A percentile compares a stretch with the other conserved stretches of the same genome.
These are phyloP conservation scores for Anaeromyces robustus DNA, from an alignment of 192 early-diverging fungal species.

Conservation along the genomic window DNA sequence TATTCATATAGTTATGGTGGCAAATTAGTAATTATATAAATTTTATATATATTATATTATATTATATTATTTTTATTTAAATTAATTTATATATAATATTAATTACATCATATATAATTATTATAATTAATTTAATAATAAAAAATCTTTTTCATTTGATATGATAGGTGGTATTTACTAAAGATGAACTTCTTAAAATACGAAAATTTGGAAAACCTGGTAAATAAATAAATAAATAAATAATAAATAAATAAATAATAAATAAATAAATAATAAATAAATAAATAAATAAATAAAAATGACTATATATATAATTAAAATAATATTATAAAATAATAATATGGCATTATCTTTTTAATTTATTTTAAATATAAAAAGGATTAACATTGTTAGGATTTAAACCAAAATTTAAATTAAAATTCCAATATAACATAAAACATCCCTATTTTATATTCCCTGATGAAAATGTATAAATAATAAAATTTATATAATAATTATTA, in stretches of 20 bases:
- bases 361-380: conserved; percentile 16
- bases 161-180: conserved; percentile 45
- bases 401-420: conserved; percentile 16
- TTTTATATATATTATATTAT: background rate
- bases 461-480: conserved; percentile 28
- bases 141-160: background rate
- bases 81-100: no score
- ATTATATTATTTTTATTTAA: background rate
- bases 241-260: no score
- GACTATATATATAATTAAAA: no score
- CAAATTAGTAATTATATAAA: conserved; percentile 27
- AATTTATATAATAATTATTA: no score
- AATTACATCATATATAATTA: background rate
- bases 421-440: conserved; percentile 46
- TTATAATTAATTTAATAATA: background rate
- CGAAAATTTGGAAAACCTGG: conserved; percentile 44
- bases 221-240: conserved; percentile 6
- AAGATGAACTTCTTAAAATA: conserved; percentile 46
- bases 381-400: conserved; percentile 61
- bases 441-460: conserved; percentile 60
- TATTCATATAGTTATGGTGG: conserved; percentile 55
- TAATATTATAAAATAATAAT: no score
- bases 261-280: background rate
- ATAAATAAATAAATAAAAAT: no score
- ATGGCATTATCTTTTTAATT: no score